phyloP scores from a whole-genome alignment of 225 moss, liverwort and hornwort genomes.

The Climacium dendroides region DNA sequence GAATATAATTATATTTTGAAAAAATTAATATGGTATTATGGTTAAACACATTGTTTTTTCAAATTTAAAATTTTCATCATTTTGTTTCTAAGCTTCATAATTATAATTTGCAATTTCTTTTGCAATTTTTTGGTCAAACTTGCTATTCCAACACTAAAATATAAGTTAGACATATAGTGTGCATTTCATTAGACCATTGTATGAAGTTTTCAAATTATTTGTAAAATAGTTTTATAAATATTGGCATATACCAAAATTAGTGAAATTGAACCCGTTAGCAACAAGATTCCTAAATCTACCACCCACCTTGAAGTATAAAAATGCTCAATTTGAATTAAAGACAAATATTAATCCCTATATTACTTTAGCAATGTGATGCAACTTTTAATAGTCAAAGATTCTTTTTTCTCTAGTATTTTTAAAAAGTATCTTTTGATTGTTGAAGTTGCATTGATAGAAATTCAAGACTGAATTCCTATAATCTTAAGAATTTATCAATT shows the following conservation, averaged over 20 bases:
- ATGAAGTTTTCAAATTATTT: background rate
- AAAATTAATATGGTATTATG: background rate
- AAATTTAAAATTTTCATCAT: background rate
- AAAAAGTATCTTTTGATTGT: background rate
- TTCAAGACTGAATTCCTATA: too few species aligned
- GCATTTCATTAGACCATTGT: background rate
- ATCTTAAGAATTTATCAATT: too few species aligned
- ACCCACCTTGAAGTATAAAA: background rate
- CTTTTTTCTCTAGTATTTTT: background rate
- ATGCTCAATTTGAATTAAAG: background rate
- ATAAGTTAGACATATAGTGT: too few species aligned
- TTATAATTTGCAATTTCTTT: background rate
- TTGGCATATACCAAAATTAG: background rate
- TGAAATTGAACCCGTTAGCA: background rate
- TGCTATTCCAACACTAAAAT: too few species aligned
- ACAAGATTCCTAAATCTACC: background rate
- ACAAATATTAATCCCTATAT: background rate
- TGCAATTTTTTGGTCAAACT: background rate
- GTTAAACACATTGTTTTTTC: background rate
- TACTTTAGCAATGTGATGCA: fast-evolving
- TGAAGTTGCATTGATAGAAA: background rate
- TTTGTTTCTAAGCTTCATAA: background rate
- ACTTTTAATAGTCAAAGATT: background rate
- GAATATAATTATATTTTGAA: too few species aligned
- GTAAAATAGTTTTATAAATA: background rate